phyloP scores from a whole-genome alignment of 169 alveolate genomes.

The Plasmodium berghei region DNA sequence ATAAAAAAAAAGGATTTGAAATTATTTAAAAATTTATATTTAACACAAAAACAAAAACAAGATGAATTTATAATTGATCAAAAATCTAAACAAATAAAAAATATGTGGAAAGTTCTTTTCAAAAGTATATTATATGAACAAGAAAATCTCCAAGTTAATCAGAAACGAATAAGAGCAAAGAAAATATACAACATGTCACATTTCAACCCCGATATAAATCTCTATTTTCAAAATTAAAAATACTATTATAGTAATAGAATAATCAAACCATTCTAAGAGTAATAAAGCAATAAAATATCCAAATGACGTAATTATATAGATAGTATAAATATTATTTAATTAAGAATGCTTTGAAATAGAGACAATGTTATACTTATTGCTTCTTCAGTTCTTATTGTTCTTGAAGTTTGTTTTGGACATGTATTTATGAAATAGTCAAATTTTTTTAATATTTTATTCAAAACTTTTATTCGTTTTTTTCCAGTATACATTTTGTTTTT shows the following conservation, averaged over 20 bases:
- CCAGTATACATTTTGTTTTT: conserved; percentile 21
- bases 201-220: conserved; percentile 30
- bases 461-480: conserved; percentile 27
- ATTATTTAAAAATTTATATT: conserved; percentile 39
- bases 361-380: conserved; percentile 93
- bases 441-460: conserved; percentile 78
- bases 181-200: conserved; percentile 41
- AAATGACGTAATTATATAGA: not conserved
- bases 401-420: conserved; percentile 93
- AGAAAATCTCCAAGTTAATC: conserved; percentile 11
- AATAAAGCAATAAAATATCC: not conserved
- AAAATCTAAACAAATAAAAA: conserved; percentile 64
- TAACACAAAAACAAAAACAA: conserved; percentile 40
- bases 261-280: not conserved
- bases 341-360: conserved; percentile 39
- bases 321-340: not conserved
- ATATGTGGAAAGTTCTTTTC: conserved; percentile 64
- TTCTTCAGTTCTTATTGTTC: conserved; percentile 98
- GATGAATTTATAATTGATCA: conserved; percentile 53
- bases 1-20: conserved; percentile 33
- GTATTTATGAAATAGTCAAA: conserved; percentile 93
- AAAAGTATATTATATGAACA: conserved; percentile 64
- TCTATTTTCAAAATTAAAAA: conserved; percentile 24
- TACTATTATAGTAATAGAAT: not conserved
- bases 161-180: conserved; percentile 9